Evolutionary conservation across 805 yeast genomes (phyloP), one percentile per base, ranked within the genome.

Genomic region (Yarrowia alimentaria): DNA sequence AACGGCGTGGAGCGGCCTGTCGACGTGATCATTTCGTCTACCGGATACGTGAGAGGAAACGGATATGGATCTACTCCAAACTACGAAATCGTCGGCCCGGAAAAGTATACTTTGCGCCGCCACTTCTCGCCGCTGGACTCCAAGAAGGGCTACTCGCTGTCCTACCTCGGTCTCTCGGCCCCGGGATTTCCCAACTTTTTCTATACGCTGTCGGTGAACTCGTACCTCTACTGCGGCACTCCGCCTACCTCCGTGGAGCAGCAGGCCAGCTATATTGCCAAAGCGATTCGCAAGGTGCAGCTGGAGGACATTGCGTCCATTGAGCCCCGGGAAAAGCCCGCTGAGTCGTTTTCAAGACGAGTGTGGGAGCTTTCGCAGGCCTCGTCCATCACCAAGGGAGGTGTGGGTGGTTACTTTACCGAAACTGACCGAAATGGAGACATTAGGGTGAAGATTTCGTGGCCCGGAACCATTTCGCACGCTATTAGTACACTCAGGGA

Each of bases 401-500:
- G 29, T 5, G 18, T 40, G 25, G 47, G 33, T 6, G 47, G 47
- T 4, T 40, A 40, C 19, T 40, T 26, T 7, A 40, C 47, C 3
- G 47, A 40, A 20, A 26, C 19, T 10, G 33, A 26, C 31, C 17
- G 47, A 7, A 26, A 40, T 2, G 47, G 47, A 13, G 47, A 40
- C 19, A 20, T 20, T 1, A 11, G 47, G n/a, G 33, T 40, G 2
- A 9, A 24, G 5, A 28, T 28, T 8, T 40, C 47, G 3, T 40
- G 47, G 47, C 57, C 56, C 6, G 57, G 57, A 17, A 51, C 52
- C 1, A 45, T 51, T 24, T 31, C 42, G 1, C 57, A 55, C 28
- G 38, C 37, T 16, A 42, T 45, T 17, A 20, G 24, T 0, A 31
- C 45, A 5, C 52, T 45, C 8, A 25, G 45, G 18, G 24, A 32